phyloP scores from a whole-genome alignment of 176 grass and related monocot genomes.

The Zoysia pacifica region DNA sequence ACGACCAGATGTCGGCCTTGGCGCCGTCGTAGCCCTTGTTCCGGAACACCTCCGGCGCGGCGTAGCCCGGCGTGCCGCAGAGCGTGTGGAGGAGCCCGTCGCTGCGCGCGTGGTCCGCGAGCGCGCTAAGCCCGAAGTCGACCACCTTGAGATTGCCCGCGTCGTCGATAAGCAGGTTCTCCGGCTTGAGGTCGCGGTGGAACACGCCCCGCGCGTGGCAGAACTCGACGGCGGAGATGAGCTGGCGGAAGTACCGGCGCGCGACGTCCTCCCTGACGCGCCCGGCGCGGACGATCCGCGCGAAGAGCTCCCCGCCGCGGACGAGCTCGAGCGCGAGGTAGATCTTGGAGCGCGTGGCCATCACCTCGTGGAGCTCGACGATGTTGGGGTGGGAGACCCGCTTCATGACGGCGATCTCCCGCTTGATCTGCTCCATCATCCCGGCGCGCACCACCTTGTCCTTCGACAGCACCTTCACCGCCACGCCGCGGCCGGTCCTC shows the following conservation, averaged over 20 bases:
- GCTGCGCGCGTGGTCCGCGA: conserved; percentile 64
- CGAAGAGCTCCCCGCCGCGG: conserved; percentile 86
- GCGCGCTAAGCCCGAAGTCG: conserved; percentile 86
- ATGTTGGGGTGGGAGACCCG: conserved; percentile 86
- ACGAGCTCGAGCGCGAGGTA: conserved; percentile 98
- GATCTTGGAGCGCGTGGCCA: conserved; percentile 95
- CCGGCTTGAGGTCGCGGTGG: conserved; percentile 97
- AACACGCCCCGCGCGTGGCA: conserved; percentile 92
- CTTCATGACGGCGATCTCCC: conserved; percentile 89
- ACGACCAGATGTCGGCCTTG: conserved; percentile 90
- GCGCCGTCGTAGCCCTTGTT: conserved; percentile 87
- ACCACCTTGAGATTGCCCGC: conserved; percentile 84
- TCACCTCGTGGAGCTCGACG: conserved; percentile 88
- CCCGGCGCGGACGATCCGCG: conserved; percentile 51
- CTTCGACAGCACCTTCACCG: conserved; percentile 79
- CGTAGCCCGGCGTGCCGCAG: conserved; percentile 91
- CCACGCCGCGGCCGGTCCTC: conserved; percentile 58
- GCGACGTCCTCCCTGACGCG: conserved; percentile 81
- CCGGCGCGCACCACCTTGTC: conserved; percentile 74
- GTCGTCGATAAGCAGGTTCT: conserved; percentile 90
- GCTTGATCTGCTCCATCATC: conserved; percentile 81
- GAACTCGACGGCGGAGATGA: conserved; percentile 89
- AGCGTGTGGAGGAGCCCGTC: conserved; percentile 97
- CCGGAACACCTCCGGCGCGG: conserved; percentile 83
- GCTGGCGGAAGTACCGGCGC: conserved; percentile 75